Base-by-base conservation (phyloP, 2,329 filamentous ascomycete species). In the Fusarium clavum region DNA sequence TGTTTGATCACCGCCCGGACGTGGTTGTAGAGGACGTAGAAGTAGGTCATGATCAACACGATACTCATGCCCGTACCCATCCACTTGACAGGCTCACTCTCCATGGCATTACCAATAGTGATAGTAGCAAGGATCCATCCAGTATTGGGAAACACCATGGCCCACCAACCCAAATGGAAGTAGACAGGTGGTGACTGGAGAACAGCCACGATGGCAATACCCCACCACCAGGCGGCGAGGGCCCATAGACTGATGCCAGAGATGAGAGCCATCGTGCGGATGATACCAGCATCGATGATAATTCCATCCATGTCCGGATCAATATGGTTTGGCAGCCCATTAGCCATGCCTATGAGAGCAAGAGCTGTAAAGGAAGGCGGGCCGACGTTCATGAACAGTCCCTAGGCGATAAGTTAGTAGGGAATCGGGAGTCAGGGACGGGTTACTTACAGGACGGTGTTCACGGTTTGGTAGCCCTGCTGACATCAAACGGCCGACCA, bases 31-130 rank as follows among this genome's bases (percentile, higher is more conserved):
- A 57, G 44, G 32, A 57, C 44, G 24, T 57, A 57, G n/a, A 57
- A 57, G 54, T 57, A 57, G 14, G 54, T 57, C 4, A 38, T 29
- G 24, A 49, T 22, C 45, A 57, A 46, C 44, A 57, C 54, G 27
- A 57, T 57, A 14, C 54, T 57, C 54, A 57, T 57, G 29, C 54
- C 44, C 16, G 54, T 57, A 16, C 24, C 54, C 54, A 57, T 49
- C 54, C 54, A 57, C 44, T 57, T 57, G 11, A 57, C 54, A 3
- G 45, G 54, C 30, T 57, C 54, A 40, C 45, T 57, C 1, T n/a
- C 24, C 44, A 57, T 22, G 3, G 54, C 54, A 8, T 57, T 57
- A 2, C 54, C 54, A 7, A 57, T 49, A 22, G 44, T 30, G 30
- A 57, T 57, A 6, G 54, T 57, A 57, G 54, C 54, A 2, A 57